Base-by-base conservation (phyloP, 169 alveolate species). In the Besnoitia besnoiti region DNA sequence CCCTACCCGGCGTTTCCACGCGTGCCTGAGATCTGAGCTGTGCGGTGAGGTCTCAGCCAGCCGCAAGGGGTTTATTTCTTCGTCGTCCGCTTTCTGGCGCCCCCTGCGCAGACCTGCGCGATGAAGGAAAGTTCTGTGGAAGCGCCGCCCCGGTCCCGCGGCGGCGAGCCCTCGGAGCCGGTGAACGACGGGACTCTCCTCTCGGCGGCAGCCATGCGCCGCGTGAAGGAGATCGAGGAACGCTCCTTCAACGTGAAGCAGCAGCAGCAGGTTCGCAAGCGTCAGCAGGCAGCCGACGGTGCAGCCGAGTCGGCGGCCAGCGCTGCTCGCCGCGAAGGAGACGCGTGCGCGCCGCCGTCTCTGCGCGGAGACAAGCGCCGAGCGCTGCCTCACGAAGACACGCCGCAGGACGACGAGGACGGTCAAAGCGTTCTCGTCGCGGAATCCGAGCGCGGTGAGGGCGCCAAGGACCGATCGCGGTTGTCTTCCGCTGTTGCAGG, bases 201-300 rank as follows among this genome's bases (percentile, higher is more conserved):
- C 39, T 77, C 87, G 0, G 87, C 87, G 1, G 87, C 87, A 30
- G 87, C 50, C 2, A 77, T 77, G 87, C 87, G 87, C 16, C 87
- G 87, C 30, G 87, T 77, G 16, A 55, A 77, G 87, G 87, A 77
- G 55, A 77, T 77, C n/a, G 87, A 77, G 59, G 87, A 77, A 10
- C 87, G 33, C 39, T 21, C 87, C 0, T 77, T 77, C 59, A 77
- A 77, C 35, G 87, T 77, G 59, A 39, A 35, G 21, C 87, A 77
- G 40, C 80, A 67, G 39, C 80, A 67, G 10, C 87, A 42, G 59
- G 59, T 40, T 21, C n/a, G 87, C 5, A 37, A 40, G 59, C 87
- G 87, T 42, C 87, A 37, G 47, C 82, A 73, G n/a, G 39, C 16
- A 2, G 47, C 3, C 10, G 46, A 73, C 44, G 24, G n/a, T 42